Evolutionary conservation across 345 rosid species (phyloP).

Genomic region (Salix purpurea): DNA sequence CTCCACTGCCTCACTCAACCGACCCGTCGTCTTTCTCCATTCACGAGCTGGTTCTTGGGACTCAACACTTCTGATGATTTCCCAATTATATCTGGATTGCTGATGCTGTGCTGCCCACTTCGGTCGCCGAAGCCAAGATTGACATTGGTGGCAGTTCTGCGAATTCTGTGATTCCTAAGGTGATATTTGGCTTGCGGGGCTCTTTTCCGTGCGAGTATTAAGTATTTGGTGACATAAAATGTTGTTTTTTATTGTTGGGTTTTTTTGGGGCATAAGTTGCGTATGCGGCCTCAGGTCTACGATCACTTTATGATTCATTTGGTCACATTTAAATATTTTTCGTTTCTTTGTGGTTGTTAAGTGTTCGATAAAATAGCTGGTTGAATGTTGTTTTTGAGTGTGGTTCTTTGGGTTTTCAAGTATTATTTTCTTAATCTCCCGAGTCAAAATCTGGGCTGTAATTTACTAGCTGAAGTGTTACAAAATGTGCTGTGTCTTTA

Average conservation of each 20-base stretch:
- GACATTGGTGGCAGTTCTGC: slow-evolving; percentile 22
- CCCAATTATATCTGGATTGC: slow-evolving; percentile 76
- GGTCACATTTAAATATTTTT: neutral
- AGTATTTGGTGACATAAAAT: slow-evolving; percentile 29
- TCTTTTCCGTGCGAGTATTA: slow-evolving; percentile 19
- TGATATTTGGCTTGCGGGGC: neutral
- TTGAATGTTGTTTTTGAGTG: neutral
- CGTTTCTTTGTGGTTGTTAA: neutral
- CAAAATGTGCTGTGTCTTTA: neutral
- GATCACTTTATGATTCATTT: neutral
- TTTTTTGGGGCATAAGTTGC: neutral
- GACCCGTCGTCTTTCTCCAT: slow-evolving; percentile 45
- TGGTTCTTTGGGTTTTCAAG: neutral
- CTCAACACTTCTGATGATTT: slow-evolving; percentile 79
- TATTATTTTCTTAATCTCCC: neutral
- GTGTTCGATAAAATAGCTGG: neutral
- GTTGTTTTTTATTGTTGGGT: neutral
- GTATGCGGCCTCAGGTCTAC: neutral
- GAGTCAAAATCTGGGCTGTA: neutral
- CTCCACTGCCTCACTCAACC: slow-evolving; percentile 40
- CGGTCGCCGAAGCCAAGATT: slow-evolving; percentile 37
- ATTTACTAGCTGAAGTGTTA: neutral
- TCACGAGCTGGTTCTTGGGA: slow-evolving; percentile 78
- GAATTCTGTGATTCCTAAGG: slow-evolving; percentile 59
- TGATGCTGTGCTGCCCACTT: slow-evolving; percentile 58